These are phyloP conservation scores for Erodium texanum DNA, from an alignment of 441 rosid genomes.

Conservation along the genomic window DNA sequence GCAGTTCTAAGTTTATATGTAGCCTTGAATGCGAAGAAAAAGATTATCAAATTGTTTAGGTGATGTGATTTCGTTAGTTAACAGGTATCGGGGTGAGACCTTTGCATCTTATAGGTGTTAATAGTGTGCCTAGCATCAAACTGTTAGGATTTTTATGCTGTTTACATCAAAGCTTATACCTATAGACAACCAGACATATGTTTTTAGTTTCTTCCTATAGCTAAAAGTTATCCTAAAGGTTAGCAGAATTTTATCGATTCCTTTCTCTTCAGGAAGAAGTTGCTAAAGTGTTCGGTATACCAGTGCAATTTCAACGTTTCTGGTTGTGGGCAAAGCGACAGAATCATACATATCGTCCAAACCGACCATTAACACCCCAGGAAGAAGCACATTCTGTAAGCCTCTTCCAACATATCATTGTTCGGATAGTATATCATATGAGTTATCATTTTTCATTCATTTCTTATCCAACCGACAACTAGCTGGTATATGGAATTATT, in stretches of 20 bases:
- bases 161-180: background rate
- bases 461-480: too few species aligned
- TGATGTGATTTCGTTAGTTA: too few species aligned
- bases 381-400: conserved; percentile 41
- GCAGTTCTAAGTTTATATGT: too few species aligned
- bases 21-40: too few species aligned
- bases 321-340: conserved; percentile 55
- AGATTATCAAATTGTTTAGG: too few species aligned
- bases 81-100: too few species aligned
- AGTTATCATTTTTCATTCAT: background rate
- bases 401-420: conserved; percentile 7
- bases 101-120: too few species aligned
- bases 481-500: too few species aligned
- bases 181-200: background rate
- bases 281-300: conserved; percentile 40
- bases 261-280: conserved; percentile 38
- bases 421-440: conserved; percentile 1
- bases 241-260: background rate
- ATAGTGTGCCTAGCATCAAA: too few species aligned
- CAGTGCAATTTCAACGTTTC: conserved; percentile 46
- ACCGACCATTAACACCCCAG: conserved; percentile 30
- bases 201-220: background rate
- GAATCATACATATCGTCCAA: conserved; percentile 48
- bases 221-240: background rate
- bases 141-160: background rate